Evolutionary conservation across 2,329 filamentous ascomycete genomes (phyloP), one percentile per base, ranked within the genome.

Genomic region (Ilyonectria destructans): DNA sequence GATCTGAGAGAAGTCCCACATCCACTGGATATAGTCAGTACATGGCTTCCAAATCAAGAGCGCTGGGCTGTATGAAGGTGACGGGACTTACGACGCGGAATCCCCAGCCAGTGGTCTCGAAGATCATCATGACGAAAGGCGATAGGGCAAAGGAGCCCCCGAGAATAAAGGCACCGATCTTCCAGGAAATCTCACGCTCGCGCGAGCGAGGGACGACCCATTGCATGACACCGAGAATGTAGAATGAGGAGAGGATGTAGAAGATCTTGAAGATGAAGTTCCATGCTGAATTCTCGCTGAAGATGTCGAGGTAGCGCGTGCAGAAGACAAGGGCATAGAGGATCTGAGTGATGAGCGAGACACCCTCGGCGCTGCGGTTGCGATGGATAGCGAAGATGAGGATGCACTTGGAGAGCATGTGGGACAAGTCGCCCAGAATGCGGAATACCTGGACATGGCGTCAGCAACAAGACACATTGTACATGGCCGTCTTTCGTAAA

Each of bases 161-260:
- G 2, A 96, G 82, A 59, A 91, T 91, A 71, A 89, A 89, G 29
- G 90, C 90, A 48, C 93, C 94, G 71, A 98, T 85, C 82, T 95
- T 97, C 95, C 96, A 98, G n/a, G 95, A 93, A 75, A 94, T 90
- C 84, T 98, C 96, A 60, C 91, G 88, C 82, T 98, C 96, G 48
- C 95, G 86, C n/a, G 95, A 97, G 37, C 96, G 89, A 12, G 95
- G 92, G 80, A 90, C 97, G 23, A 95, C 85, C 82, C 91, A 92
- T 80, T 94, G 92, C 95, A 98, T 98, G 70, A 97, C 82, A 64
- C 88, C 92, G 69, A 98, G 89, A 75, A 95, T 96, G 81, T 97
- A 98, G 70, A 95, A 87, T 1, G 93, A 96, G 5, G 93, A 93
- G 4, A 89, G 77, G 68, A 97, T 92, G 82, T 97, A 98, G 82